These are phyloP conservation scores for Talaromyces borbonicus DNA, from an alignment of 495 filamentous ascomycete genomes.

Conservation along the genomic window DNA sequence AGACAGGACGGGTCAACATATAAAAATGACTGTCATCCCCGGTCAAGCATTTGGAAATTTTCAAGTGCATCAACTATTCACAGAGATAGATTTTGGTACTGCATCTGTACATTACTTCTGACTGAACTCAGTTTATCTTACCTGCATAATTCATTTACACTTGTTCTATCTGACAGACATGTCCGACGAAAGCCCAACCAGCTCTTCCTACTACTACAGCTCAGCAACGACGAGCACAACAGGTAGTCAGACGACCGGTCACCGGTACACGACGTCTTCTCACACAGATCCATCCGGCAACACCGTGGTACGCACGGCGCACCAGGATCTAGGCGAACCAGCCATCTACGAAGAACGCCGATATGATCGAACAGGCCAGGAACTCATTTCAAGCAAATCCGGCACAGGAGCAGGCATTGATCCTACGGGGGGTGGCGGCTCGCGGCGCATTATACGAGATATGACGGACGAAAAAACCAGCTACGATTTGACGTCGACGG, in stretches of 20 bases:
- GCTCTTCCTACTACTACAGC: conserved; percentile 25
- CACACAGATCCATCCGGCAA: conserved; percentile 26
- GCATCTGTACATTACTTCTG: too few species aligned
- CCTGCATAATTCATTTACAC: too few species aligned
- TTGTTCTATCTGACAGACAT: neutral
- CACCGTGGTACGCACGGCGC: conserved; percentile 28
- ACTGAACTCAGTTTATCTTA: too few species aligned
- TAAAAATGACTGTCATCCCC: too few species aligned
- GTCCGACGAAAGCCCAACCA: conserved; percentile 14
- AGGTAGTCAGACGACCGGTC: conserved; percentile 19
- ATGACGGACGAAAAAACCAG: conserved; percentile 1
- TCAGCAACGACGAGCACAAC: conserved; percentile 19
- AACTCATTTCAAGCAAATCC: conserved; percentile 12
- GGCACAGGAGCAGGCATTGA: neutral
- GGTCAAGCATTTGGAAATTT: too few species aligned
- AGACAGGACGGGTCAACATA: too few species aligned
- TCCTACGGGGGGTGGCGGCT: neutral
- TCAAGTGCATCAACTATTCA: too few species aligned
- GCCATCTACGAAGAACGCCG: conserved; percentile 25
- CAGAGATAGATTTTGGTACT: too few species aligned
- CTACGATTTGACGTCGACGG: conserved; percentile 3
- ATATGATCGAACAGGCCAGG: conserved; percentile 28
- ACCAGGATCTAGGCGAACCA: conserved; percentile 29
- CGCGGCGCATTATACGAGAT: neutral
- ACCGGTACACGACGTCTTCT: conserved; percentile 26